phyloP scores from a whole-genome alignment of 306 rosid species.

The Trifolium subterraneum region DNA sequence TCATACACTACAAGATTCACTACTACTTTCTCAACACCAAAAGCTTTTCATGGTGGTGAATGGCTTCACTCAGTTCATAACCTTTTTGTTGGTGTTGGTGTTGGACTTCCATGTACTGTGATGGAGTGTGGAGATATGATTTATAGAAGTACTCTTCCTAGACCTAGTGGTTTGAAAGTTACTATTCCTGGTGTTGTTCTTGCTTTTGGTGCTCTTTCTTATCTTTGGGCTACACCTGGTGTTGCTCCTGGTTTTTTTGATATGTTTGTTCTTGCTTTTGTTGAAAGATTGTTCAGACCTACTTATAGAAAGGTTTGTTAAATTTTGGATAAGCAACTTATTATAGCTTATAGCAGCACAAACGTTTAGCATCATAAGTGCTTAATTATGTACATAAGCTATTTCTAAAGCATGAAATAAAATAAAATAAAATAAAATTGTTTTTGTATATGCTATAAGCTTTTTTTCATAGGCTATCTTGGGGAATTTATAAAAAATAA shows the following conservation, averaged over 20 bases:
- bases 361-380: too few relatives aligned
- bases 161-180: conserved; percentile 66
- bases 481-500: too few relatives aligned
- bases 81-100: conserved; percentile 84
- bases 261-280: conserved; percentile 96
- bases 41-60: conserved; percentile 48
- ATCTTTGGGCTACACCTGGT: conserved; percentile 97
- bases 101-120: conserved; percentile 89
- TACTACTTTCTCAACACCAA: conserved; percentile 46
- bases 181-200: conserved; percentile 77
- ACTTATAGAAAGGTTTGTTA: conserved; percentile 59
- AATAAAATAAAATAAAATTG: too few relatives aligned
- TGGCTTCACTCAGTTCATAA: conserved; percentile 59
- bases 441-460: too few relatives aligned
- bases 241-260: conserved; percentile 98
- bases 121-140: conserved; percentile 97
- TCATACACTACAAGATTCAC: conserved; percentile 22
- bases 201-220: conserved; percentile 79
- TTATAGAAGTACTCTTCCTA: conserved; percentile 90
- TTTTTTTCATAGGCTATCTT: too few relatives aligned
- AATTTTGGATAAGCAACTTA: background rate
- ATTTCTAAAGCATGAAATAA: background rate
- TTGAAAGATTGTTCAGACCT: conserved; percentile 79
- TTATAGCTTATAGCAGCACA: too few relatives aligned
- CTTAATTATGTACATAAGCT: background rate